Percentiles rank a stretch among this genome's conserved stretches.
phyloP scores from a whole-genome alignment of 495 filamentous ascomycete species.

The Penicillium ucsense region DNA sequence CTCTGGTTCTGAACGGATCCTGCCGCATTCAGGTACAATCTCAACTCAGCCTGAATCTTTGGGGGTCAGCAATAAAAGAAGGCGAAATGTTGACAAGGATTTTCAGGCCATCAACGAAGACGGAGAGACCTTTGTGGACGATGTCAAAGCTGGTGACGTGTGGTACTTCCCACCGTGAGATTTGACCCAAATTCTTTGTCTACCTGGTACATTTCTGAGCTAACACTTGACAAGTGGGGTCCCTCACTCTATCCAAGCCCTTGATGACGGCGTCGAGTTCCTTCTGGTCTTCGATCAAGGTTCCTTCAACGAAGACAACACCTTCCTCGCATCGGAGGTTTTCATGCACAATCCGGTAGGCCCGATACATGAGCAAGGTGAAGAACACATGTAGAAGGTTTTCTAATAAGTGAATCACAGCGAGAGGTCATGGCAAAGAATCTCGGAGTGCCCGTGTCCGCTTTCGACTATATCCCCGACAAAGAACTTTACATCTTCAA shows the following conservation, averaged over 20 bases:
- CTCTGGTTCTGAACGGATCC: slow-evolving; percentile 54
- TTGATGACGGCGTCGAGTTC: slow-evolving; percentile 57
- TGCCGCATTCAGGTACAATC: slow-evolving; percentile 39
- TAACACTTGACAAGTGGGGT: slow-evolving; percentile 31
- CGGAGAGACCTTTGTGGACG: slow-evolving; percentile 56
- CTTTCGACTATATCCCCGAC: slow-evolving; percentile 48
- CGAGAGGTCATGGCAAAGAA: slow-evolving; percentile 56
- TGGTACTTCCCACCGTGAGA: slow-evolving; percentile 56
- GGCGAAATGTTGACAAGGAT: background rate
- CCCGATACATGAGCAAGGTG: slow-evolving; percentile 7
- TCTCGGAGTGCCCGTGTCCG: slow-evolving; percentile 42
- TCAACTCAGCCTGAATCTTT: background rate
- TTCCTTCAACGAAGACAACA: slow-evolving; percentile 58
- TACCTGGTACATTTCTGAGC: background rate
- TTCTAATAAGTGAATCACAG: slow-evolving; percentile 18
- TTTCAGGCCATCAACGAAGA: slow-evolving; percentile 48
- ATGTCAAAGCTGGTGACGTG: slow-evolving; percentile 56
- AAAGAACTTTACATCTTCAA: slow-evolving; percentile 62
- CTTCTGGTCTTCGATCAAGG: slow-evolving; percentile 63
- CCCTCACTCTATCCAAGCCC: slow-evolving; percentile 58
- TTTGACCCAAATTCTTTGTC: background rate
- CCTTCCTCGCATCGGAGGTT: slow-evolving; percentile 57
- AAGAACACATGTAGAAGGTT: slow-evolving; percentile 54
- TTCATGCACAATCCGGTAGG: slow-evolving; percentile 45
- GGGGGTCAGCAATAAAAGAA: background rate